These are phyloP conservation scores for Stropharia rugosoannulata DNA, from an alignment of 768 basidiomycete genomes.

Conservation along the genomic window DNA sequence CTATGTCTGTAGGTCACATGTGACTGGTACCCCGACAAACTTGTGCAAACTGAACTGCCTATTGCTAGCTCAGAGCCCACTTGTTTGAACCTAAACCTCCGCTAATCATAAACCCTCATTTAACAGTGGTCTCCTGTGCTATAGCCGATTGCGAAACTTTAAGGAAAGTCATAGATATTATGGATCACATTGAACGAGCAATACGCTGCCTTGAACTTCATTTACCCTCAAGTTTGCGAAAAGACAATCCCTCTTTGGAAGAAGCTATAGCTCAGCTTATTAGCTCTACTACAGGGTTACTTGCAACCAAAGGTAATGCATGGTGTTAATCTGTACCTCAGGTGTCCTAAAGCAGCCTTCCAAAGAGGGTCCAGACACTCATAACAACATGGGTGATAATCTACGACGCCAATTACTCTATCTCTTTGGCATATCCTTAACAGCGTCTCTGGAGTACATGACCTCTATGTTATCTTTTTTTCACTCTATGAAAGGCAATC, in stretches of 20 bases:
- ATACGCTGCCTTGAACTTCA: slow-evolving; percentile 27
- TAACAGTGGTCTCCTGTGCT: neutral
- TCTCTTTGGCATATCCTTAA: slow-evolving; percentile 40
- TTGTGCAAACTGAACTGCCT: neutral
- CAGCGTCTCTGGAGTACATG: slow-evolving; percentile 39
- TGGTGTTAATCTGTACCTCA: neutral
- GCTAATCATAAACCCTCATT: neutral
- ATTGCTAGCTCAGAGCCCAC: too few relatives aligned
- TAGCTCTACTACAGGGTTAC: slow-evolving; percentile 38
- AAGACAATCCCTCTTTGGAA: slow-evolving; percentile 25
- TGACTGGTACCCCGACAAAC: neutral
- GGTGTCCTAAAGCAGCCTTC: slow-evolving; percentile 38
- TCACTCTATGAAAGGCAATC: slow-evolving; percentile 36
- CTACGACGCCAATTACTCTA: slow-evolving; percentile 42
- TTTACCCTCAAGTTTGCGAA: slow-evolving; percentile 22
- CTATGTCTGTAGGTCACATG: slow-evolving; percentile 11
- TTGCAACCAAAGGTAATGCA: slow-evolving; percentile 32
- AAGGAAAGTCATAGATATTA: neutral
- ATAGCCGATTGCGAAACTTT: too few relatives aligned
- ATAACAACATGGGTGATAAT: slow-evolving; percentile 26
- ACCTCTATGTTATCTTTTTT: slow-evolving; percentile 39
- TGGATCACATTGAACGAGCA: slow-evolving; percentile 28
- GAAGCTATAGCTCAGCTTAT: slow-evolving; percentile 40
- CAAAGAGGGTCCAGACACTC: slow-evolving; percentile 31
- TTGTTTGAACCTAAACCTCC: neutral